Conservation (phyloP, 805 yeast species). For the Ogataea methanolica region DNA sequence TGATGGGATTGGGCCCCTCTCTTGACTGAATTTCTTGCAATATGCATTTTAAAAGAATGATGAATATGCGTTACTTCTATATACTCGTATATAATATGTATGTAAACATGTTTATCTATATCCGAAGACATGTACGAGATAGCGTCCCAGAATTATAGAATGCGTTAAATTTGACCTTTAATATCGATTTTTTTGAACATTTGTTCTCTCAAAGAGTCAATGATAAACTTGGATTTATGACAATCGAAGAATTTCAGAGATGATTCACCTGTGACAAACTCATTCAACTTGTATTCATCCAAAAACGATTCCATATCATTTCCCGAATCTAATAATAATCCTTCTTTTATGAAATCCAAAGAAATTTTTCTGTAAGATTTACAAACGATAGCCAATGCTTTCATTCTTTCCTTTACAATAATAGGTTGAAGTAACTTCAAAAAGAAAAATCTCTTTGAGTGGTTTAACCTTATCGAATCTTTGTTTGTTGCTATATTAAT, state of each 20-base stretch:
- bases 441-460: conserved; percentile 22
- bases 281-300: conserved; percentile 32
- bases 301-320: conserved; percentile 41
- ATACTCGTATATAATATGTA: not conserved
- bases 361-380: conserved; percentile 49
- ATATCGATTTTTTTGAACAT: conserved; percentile 67
- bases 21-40: conserved; percentile 28
- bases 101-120: not conserved
- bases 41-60: not conserved
- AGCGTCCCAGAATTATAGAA: too few relatives aligned
- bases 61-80: not conserved
- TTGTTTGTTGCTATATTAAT: conserved; percentile 8
- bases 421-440: conserved; percentile 44
- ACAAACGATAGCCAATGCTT: conserved; percentile 51
- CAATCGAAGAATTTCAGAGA: conserved; percentile 21
- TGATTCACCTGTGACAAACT: conserved; percentile 21
- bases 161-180: conserved; percentile 69
- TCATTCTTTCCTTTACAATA: conserved; percentile 52
- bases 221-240: conserved; percentile 16
- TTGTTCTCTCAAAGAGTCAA: conserved; percentile 22
- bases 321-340: conserved; percentile 27
- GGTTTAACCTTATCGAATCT: conserved; percentile 16
- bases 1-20: conserved; percentile 70
- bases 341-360: conserved; percentile 13
- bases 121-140: too few relatives aligned